These are phyloP conservation scores for Linnemannia hyalina DNA, from an alignment of 192 early-diverging fungal genomes.

Conservation along the genomic window DNA sequence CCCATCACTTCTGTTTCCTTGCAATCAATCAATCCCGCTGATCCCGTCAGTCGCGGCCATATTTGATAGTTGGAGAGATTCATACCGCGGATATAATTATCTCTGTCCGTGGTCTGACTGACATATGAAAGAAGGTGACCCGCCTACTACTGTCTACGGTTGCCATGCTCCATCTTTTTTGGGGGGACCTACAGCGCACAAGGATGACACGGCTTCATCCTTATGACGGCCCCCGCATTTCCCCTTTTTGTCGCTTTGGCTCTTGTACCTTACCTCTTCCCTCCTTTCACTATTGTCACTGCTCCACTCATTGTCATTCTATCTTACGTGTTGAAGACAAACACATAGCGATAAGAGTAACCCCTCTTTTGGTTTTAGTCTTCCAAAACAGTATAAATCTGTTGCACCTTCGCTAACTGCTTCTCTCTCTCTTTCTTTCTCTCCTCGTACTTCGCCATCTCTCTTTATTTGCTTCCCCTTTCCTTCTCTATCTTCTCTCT, in stretches of 20 bases:
- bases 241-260: background rate
- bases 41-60: background rate
- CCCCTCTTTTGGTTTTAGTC: background rate
- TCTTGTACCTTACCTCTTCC: background rate
- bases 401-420: background rate
- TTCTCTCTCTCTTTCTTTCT: background rate
- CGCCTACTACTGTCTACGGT: background rate
- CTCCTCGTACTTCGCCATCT: background rate
- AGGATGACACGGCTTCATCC: background rate
- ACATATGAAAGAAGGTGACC: background rate
- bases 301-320: background rate
- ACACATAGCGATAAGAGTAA: background rate
- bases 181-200: background rate
- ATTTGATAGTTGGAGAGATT: background rate
- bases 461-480: background rate
- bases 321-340: background rate
- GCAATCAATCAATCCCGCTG: background rate
- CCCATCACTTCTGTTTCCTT: background rate
- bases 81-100: constrained; percentile 9
- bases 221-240: background rate
- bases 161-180: background rate
- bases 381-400: constrained; percentile 1
- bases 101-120: background rate
- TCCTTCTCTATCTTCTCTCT: too few species aligned
- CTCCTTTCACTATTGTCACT: background rate